A percentile compares a stretch with the other conserved stretches of the same genome.
These are phyloP conservation scores for Chaetomium sp. DNA, from an alignment of 2,329 filamentous ascomycete species.

Conservation along the genomic window DNA sequence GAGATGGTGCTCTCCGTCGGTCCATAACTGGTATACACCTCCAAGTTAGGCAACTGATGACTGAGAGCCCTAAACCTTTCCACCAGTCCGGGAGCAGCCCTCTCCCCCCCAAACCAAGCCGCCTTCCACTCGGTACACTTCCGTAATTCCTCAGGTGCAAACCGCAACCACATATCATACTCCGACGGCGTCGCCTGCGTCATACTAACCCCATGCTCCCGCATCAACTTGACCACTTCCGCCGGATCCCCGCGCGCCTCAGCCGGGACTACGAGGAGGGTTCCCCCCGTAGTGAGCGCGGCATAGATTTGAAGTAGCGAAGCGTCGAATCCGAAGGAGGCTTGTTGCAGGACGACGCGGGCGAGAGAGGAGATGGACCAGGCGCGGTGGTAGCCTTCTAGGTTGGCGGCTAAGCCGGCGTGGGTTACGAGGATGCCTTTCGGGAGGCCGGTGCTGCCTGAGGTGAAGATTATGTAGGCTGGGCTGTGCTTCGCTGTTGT, in stretches of 20 bases:
- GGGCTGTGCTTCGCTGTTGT: background rate
- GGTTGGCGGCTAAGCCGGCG: conserved; percentile 13
- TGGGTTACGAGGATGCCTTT: conserved; percentile 53
- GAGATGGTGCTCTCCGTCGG: conserved; percentile 24
- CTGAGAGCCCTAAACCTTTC: background rate
- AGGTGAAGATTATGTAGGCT: conserved; percentile 61
- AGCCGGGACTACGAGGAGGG: conserved; percentile 26
- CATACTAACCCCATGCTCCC: conserved; percentile 25
- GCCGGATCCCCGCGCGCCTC: conserved; percentile 29
- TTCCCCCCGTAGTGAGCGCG: conserved; percentile 28
- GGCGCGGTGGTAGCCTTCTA: conserved; percentile 12
- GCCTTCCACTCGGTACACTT: conserved; percentile 24
- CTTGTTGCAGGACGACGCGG: conserved; percentile 32
- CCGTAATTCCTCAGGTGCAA: conserved; percentile 15
- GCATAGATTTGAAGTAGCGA: conserved; percentile 28
- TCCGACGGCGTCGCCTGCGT: conserved; percentile 34
- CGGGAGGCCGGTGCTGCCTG: conserved; percentile 63
- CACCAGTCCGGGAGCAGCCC: background rate
- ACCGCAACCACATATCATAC: conserved; percentile 22
- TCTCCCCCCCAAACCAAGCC: conserved; percentile 31
- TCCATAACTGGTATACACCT: conserved; percentile 26
- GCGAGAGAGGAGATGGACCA: conserved; percentile 6
- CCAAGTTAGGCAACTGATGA: conserved; percentile 10
- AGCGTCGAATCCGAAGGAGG: conserved; percentile 30
- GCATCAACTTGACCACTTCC: conserved; percentile 28